Percentiles rank a stretch among this genome's conserved stretches.
Evolutionary conservation across 2,329 filamentous ascomycete genomes (phyloP).

Genomic region (Aspergillus ruber): DNA sequence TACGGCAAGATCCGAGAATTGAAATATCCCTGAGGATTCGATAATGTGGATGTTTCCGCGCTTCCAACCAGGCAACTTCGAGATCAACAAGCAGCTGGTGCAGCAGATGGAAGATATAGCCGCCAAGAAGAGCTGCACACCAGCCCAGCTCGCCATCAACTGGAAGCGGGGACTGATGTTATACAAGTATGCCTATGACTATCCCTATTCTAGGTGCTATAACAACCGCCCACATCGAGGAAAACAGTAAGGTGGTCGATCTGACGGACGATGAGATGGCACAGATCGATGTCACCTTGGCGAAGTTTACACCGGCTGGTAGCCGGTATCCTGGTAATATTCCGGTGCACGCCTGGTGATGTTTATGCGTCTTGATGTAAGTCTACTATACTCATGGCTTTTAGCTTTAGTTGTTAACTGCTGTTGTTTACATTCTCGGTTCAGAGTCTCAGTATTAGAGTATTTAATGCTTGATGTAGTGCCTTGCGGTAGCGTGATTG

Average conservation of each 20-base stretch:
- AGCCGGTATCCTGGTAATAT: slow-evolving; percentile 8
- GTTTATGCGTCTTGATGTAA: too few species aligned
- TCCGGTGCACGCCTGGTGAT: not conserved
- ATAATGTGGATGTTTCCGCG: slow-evolving; percentile 45
- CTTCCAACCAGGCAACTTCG: slow-evolving; percentile 58
- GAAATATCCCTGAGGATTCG: slow-evolving; percentile 49
- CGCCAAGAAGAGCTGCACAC: slow-evolving; percentile 52
- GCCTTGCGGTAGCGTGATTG: too few species aligned
- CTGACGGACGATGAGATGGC: slow-evolving; percentile 23
- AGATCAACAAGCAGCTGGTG: slow-evolving; percentile 59
- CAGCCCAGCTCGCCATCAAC: slow-evolving; percentile 59
- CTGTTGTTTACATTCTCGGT: too few species aligned
- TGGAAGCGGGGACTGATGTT: slow-evolving; percentile 52
- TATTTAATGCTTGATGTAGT: too few species aligned
- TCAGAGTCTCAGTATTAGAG: too few species aligned
- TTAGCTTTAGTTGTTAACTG: too few species aligned
- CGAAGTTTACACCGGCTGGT: slow-evolving; percentile 5
- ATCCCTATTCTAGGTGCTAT: slow-evolving; percentile 28
- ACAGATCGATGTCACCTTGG: slow-evolving; percentile 14
- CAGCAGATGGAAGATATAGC: slow-evolving; percentile 53
- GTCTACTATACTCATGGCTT: too few species aligned
- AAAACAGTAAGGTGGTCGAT: slow-evolving; percentile 22
- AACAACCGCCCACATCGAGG: slow-evolving; percentile 17
- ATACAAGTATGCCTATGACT: slow-evolving; percentile 46
- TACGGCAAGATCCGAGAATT: slow-evolving; percentile 44